Evolutionary conservation across 345 rosid species (phyloP).

Genomic region (Eucalyptus cladocalyx): DNA sequence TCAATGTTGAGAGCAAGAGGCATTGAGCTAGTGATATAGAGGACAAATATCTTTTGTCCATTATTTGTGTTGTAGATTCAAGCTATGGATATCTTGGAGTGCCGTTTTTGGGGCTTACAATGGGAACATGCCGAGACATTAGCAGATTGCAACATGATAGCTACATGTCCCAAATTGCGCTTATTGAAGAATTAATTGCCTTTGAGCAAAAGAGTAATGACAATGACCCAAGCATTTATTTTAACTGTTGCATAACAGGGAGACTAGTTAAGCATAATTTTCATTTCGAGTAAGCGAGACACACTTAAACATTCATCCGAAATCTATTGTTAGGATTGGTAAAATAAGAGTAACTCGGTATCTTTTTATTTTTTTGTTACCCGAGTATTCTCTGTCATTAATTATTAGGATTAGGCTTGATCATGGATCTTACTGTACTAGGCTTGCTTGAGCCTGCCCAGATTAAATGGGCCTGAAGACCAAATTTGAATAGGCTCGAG

Average conservation of each 20-base stretch:
- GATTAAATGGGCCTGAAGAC: neutral
- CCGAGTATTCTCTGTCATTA: neutral
- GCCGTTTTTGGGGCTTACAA: too few relatives aligned
- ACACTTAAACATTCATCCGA: neutral
- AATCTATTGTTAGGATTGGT: neutral
- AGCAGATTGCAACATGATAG: neutral
- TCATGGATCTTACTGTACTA: neutral
- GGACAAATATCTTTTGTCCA: too few relatives aligned
- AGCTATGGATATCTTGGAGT: too few relatives aligned
- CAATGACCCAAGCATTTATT: neutral
- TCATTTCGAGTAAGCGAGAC: neutral
- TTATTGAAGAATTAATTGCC: neutral
- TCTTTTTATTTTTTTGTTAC: neutral
- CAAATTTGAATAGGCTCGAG: neutral
- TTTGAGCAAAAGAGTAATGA: neutral
- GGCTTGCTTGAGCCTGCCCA: neutral
- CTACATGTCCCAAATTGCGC: neutral
- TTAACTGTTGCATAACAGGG: neutral
- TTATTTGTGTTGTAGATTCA: too few relatives aligned
- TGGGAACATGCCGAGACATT: too few relatives aligned
- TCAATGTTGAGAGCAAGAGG: too few relatives aligned
- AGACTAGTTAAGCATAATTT: neutral
- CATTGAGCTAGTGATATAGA: accelerated
- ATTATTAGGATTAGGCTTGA: neutral
- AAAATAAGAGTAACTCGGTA: neutral